Evolutionary conservation across 1,284 basidiomycete species (phyloP).

Genomic region (Abortiporus biennis): DNA sequence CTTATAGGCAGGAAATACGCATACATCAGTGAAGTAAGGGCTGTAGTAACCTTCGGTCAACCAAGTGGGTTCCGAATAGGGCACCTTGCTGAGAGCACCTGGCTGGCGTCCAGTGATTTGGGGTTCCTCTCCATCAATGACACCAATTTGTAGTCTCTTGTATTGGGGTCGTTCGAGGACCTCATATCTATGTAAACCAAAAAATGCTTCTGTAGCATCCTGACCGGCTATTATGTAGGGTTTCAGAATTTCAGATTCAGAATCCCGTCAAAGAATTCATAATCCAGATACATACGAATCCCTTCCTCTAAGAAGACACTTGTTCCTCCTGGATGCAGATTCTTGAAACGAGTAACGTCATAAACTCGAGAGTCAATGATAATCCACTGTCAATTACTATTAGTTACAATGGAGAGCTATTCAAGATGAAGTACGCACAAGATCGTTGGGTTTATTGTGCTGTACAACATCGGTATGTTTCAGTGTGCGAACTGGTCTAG

Average conservation of each 20-base stretch:
- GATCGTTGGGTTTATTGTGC: slow-evolving; percentile 13
- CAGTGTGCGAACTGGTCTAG: neutral
- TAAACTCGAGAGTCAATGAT: slow-evolving; percentile 82
- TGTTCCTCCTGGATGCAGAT: slow-evolving; percentile 78
- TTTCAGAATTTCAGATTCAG: neutral
- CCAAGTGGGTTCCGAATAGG: slow-evolving; percentile 84
- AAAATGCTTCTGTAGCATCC: slow-evolving; percentile 85
- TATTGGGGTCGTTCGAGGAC: slow-evolving; percentile 75
- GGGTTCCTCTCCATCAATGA: slow-evolving; percentile 59
- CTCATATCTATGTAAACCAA: slow-evolving; percentile 76
- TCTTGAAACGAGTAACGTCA: slow-evolving; percentile 72
- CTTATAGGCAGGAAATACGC: slow-evolving; percentile 10
- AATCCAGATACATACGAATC: slow-evolving; percentile 47
- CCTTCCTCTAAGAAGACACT: slow-evolving; percentile 70
- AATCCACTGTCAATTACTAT: slow-evolving; percentile 52
- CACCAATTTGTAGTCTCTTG: slow-evolving; percentile 62
- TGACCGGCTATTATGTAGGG: slow-evolving; percentile 54
- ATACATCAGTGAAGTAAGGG: slow-evolving; percentile 70
- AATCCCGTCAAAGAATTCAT: slow-evolving; percentile 1
- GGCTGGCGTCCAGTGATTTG: slow-evolving; percentile 45
- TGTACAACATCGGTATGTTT: neutral
- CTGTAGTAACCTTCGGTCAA: slow-evolving; percentile 58
- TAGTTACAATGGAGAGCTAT: neutral
- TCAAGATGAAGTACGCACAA: slow-evolving; percentile 6
- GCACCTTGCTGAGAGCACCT: slow-evolving; percentile 65